Base-by-base conservation (phyloP, 371 early-diverging fungal species). In the Mortierella sp. region DNA sequence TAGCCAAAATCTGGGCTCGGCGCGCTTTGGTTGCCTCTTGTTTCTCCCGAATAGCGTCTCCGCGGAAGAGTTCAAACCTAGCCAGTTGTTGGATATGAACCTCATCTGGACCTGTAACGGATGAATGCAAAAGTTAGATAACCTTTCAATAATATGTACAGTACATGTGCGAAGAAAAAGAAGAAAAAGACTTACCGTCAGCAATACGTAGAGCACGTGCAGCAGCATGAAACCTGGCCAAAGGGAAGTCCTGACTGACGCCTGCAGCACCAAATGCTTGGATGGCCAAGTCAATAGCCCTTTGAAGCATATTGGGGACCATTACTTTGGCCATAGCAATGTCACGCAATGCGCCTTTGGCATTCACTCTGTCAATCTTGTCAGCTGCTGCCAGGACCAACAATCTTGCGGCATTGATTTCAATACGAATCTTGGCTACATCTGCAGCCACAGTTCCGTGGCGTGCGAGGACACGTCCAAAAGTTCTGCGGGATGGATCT, bases 281-380 rank as follows among this genome's bases (percentile, higher is more conserved):
- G 66, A 97, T 97, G 14, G 97, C 95, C 57, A 95, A 87, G 78
- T 96, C 96, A 26, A 95, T 65, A 12, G 97, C 94, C 14, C 77
- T 69, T 55, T 93, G 88, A 16, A 92, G 86, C 87, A 94, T 90
- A 45, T 76, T 90, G 26, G 98, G 98, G 14, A 95, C 95, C 40
- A 68, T 70, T 74, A 95, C 93, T 89, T 98, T 97, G 75, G 96
- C 97, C 94, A 97, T 95, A 59, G 95, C 96, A 78, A 97, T 98
- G 73, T 96, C 94, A 65, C 95, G 93, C 86, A 94, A 83, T 10
- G 97, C 97, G 51, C 87, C 88, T 89, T 97, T 97, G 40, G 97
- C 93, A 24, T 95, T 94, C 22, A 85, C 86, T 77, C 88, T 84
- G 86, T 98, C 98, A 63, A 98, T 97, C 87, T 88, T 90, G 66